Base-by-base conservation (phyloP, 1,139 yeast genomes). In the Arxiozyma slooffiae region DNA sequence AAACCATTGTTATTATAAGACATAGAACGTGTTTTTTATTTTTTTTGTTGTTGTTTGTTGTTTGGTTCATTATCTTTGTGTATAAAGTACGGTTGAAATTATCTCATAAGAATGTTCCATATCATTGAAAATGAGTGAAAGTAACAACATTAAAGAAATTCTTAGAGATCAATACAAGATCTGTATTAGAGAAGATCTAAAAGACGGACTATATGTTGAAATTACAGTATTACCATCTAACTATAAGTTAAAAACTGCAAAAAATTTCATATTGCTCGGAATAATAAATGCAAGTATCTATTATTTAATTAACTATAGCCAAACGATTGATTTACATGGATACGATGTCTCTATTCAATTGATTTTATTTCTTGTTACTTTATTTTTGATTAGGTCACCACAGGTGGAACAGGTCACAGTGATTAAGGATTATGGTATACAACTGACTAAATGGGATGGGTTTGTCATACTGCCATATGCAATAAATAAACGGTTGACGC, bases 371-470 rank as follows among this genome's bases (percentile, higher is more conserved):
- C 17, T 24, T 6, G 36, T 24, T 18, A 42, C 48, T 20, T 34
- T 52, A n/a, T 17, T 51, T 11, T n/a, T 55, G n/a, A 43, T 60
- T 3, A 54, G 59, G 43, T 54, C 51, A 26, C 65, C 66, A 3
- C 41, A 53, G 0, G 47, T 60, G 22, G 67, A 67, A 44, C 54
- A 64, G 0, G 52, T 69, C 1, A 52, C 59, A 1, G 55, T 67
- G 1, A 55, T 64, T n/a, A 57, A 59, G 48, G 55, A 59, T 23
- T 55, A 63, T 46, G 74, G 73, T 1, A 51, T 70, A 17, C 69
- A 70, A 48, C 49, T 67, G 1, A 48, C 59, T 1, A 53, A 57
- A 26, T 41, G 54, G 9, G 48, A 55, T n/a, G 62, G 66, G 14
- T 41, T 60, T n/a, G 47, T 55, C 9, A 38, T 63, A n/a, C 50